These are phyloP conservation scores for Aspergillus felis DNA, from an alignment of 2,329 filamentous ascomycete species.

Conservation along the genomic window DNA sequence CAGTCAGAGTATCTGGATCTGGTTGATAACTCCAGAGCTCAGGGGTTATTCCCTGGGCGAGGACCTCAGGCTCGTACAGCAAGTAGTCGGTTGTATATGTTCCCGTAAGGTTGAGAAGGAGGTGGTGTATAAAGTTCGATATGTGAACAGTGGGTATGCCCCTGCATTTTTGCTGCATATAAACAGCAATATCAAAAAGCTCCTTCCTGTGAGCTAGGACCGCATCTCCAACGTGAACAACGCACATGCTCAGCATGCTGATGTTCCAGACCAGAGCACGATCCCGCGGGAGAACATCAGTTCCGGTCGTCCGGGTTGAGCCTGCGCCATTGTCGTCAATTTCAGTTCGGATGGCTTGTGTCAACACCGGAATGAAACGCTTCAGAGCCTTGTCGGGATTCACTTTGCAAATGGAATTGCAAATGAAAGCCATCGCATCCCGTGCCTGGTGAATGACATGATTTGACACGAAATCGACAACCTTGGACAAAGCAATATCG, in stretches of 20 bases:
- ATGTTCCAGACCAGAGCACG: constrained; percentile 94
- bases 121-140: constrained; percentile 95
- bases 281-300: constrained; percentile 88
- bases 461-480: constrained; percentile 83
- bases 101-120: constrained; percentile 88
- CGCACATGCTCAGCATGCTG: constrained; percentile 95
- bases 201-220: constrained; percentile 86
- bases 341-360: constrained; percentile 88
- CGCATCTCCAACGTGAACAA: constrained; percentile 89
- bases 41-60: constrained; percentile 67
- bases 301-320: constrained; percentile 87
- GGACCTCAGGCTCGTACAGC: constrained; percentile 75
- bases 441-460: constrained; percentile 96
- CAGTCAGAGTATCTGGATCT: constrained; percentile 69
- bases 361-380: constrained; percentile 82
- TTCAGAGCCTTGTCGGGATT: constrained; percentile 91
- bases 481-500: constrained; percentile 85
- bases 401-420: constrained; percentile 93
- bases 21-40: constrained; percentile 81
- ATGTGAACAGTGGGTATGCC: constrained; percentile 93
- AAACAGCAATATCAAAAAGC: constrained; percentile 83
- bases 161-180: constrained; percentile 94
- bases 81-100: constrained; percentile 90
- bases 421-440: constrained; percentile 98
- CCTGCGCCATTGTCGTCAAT: constrained; percentile 96